These are phyloP conservation scores for Aspergillus uvarum DNA, from an alignment of 2,329 filamentous ascomycete species.

Conservation along the genomic window DNA sequence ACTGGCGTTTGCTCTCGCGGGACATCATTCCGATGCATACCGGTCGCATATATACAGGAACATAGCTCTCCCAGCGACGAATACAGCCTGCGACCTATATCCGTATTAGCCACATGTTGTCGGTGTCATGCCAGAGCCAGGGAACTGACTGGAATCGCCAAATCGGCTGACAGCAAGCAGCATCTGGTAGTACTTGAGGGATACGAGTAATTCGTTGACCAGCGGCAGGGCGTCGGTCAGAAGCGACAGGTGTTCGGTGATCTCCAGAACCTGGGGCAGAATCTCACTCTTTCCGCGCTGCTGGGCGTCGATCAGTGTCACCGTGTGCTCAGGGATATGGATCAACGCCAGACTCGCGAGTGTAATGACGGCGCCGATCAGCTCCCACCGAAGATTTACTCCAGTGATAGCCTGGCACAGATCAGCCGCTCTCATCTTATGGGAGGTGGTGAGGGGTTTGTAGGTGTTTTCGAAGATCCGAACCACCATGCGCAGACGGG, in stretches of 20 bases:
- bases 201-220: slow-evolving; percentile 3
- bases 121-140: not conserved
- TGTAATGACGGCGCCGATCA: not conserved
- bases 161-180: not conserved
- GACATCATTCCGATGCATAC: not conserved
- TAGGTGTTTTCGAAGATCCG: not conserved
- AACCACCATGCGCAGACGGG: not conserved
- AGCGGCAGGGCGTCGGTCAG: not conserved
- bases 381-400: not conserved
- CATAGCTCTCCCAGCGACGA: not conserved
- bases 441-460: not conserved
- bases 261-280: not conserved
- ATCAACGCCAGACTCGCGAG: not conserved
- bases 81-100: not conserved
- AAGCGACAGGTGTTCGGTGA: not conserved
- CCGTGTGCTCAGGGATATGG: not conserved
- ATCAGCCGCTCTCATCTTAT: not conserved
- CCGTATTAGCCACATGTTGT: not conserved
- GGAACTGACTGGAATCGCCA: not conserved
- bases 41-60: not conserved
- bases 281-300: not conserved
- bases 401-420: not conserved
- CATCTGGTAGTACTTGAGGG: slow-evolving; percentile 3
- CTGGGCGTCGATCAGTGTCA: not conserved
- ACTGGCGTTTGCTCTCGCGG: not conserved